Evolutionary conservation across 2,329 filamentous ascomycete genomes (phyloP).

Genomic region (Xylaria polymorpha): DNA sequence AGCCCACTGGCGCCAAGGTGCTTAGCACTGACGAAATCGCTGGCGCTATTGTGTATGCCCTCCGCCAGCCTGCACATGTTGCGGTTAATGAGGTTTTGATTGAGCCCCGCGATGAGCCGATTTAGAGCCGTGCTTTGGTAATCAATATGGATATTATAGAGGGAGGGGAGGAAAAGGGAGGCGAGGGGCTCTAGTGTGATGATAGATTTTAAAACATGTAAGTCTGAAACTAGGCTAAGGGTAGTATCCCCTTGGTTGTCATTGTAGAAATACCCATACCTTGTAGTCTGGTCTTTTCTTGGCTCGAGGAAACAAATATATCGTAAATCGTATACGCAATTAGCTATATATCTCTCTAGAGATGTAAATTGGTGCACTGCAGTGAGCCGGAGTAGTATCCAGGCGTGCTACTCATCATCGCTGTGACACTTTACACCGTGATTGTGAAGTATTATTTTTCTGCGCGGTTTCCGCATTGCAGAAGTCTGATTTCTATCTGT

Average conservation of each 20-base stretch:
- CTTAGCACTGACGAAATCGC: constrained; percentile 80
- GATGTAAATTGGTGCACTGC: not conserved
- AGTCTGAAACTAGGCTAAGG: not conserved
- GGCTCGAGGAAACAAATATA: not conserved
- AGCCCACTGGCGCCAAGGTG: constrained; percentile 79
- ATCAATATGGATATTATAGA: not conserved
- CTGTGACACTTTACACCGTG: not conserved
- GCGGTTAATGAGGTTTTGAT: constrained; percentile 84
- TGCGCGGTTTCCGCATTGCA: constrained; percentile 4
- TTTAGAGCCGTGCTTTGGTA: constrained; percentile 55
- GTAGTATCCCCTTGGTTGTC: too few relatives aligned
- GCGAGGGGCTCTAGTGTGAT: not conserved
- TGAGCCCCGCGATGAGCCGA: constrained; percentile 80
- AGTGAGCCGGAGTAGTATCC: not conserved
- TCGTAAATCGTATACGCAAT: not conserved
- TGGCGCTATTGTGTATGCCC: constrained; percentile 76
- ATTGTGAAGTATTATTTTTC: not conserved
- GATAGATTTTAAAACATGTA: constrained; percentile 5
- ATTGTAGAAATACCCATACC: not conserved
- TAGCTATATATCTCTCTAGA: not conserved
- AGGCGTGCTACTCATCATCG: not conserved
- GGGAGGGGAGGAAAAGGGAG: too few relatives aligned
- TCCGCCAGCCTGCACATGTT: constrained; percentile 79
- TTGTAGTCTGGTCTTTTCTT: not conserved
- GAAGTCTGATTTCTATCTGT: constrained; percentile 12